These are phyloP conservation scores for Fusarium scirpi DNA, from an alignment of 2,329 filamentous ascomycete genomes.

Conservation along the genomic window DNA sequence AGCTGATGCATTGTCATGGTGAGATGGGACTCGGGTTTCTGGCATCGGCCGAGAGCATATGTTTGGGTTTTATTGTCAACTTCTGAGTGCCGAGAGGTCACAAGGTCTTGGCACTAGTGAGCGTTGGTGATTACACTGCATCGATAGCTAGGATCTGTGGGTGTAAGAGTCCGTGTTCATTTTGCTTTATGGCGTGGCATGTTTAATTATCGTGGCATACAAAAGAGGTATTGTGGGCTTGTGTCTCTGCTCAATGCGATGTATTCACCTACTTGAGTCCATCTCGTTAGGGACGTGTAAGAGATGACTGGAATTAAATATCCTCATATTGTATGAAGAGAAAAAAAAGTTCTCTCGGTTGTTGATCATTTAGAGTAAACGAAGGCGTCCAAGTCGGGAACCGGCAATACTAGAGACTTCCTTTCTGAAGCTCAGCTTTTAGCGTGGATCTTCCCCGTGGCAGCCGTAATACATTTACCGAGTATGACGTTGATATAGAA, in stretches of 20 bases:
- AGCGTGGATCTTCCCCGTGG: neutral
- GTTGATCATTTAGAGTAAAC: neutral
- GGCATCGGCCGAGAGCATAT: slow-evolving; percentile 9
- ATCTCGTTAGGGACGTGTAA: neutral
- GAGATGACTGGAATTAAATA: too few relatives aligned
- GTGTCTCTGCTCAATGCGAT: neutral
- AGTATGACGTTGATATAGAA: neutral
- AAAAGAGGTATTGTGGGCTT: neutral
- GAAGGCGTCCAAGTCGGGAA: neutral
- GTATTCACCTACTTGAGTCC: neutral
- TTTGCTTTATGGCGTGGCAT: neutral
- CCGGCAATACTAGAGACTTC: neutral
- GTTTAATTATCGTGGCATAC: neutral
- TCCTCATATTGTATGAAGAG: neutral
- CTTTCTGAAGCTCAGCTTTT: neutral
- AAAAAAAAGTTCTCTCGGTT: neutral
- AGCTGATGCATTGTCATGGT: neutral
- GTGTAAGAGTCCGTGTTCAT: neutral
- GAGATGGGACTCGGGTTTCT: slow-evolving; percentile 14
- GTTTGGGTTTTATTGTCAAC: slow-evolving; percentile 9
- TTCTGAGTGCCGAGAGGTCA: neutral
- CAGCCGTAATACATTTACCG: neutral
- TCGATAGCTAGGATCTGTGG: neutral
- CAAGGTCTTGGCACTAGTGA: neutral
- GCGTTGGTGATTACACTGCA: neutral